Evolutionary conservation across 2,329 filamentous ascomycete genomes (phyloP), one percentile per base, ranked within the genome.

Genomic region (Talaromyces atroroseus): DNA sequence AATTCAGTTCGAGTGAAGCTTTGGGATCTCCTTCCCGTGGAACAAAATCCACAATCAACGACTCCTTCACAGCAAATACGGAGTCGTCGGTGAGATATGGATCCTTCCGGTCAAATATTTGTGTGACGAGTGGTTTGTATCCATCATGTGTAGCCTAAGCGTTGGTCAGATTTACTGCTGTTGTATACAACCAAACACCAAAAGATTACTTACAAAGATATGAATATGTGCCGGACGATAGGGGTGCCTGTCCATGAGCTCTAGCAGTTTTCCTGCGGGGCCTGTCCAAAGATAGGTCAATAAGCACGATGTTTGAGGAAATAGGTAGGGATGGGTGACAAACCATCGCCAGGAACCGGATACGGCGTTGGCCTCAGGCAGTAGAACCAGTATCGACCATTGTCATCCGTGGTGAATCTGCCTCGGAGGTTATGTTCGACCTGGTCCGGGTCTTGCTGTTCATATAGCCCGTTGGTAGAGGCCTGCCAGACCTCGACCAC

Each of bases 401-500:
- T 74, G 5, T 74, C 74, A 59, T 87, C 85, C 1, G 88, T 90
- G 51, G 75, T 79, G 67, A 91, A 90, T 47, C 84, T 83, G 5
- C 89, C 89, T 3, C 88, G 81, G 21, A 92, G 78, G 68, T 92
- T 92, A 72, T 84, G 84, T 56, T 91, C 87, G 6, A 80, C 77
- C 73, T 91, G 87, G 1, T 81, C 73, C 0, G 80, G 75, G 61
- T 91, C 88, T 71, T 91, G 88, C 71, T 90, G 87, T 74, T 90
- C 87, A 61, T 87, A 86, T 50, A 79, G 57, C 77, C 81, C 81
- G 65, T 92, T 92, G 32, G 89, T 87, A 0, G 83, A 87, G 0
- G 88, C 87, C 66, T 92, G 85, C 89, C 89, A 94, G 52, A 92
- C 80, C 66, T 92, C 89, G 36, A 94, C 79, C 21, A 82, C 78